Evolutionary conservation across 176 grass and related monocot genomes (phyloP).

Genomic region (Eleusine coracana): DNA sequence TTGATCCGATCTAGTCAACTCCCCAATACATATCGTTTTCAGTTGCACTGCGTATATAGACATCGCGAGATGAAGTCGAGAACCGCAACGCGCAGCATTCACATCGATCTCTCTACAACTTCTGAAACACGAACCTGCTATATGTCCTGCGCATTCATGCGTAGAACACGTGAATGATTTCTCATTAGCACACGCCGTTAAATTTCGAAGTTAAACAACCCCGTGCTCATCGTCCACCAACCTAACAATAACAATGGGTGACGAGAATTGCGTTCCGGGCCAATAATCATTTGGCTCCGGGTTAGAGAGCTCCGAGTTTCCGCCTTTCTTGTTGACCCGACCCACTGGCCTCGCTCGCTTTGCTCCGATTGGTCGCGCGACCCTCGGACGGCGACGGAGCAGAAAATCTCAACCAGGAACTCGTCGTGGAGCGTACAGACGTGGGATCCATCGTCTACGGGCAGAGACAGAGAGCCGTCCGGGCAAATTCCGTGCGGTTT

Average conservation of each 20-base stretch:
- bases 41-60: neutral
- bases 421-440: neutral
- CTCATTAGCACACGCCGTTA: neutral
- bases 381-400: neutral
- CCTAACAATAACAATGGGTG: neutral
- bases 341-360: neutral
- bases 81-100: neutral
- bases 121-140: neutral
- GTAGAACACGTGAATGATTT: neutral
- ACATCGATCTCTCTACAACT: neutral
- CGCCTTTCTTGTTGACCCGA: neutral
- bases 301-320: neutral
- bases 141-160: neutral
- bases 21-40: neutral
- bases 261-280: neutral
- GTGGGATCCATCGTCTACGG: neutral
- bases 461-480: neutral
- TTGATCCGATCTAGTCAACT: conserved; percentile 1
- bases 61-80: neutral
- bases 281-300: conserved; percentile 8
- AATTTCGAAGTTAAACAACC: neutral
- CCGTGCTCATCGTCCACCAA: neutral
- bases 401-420: neutral
- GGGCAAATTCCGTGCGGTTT: neutral
- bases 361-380: neutral